A percentile compares a stretch with the other conserved stretches of the same genome.
phyloP scores from a whole-genome alignment of 2,329 filamentous ascomycete species.

The Huntiella moniliformis region DNA sequence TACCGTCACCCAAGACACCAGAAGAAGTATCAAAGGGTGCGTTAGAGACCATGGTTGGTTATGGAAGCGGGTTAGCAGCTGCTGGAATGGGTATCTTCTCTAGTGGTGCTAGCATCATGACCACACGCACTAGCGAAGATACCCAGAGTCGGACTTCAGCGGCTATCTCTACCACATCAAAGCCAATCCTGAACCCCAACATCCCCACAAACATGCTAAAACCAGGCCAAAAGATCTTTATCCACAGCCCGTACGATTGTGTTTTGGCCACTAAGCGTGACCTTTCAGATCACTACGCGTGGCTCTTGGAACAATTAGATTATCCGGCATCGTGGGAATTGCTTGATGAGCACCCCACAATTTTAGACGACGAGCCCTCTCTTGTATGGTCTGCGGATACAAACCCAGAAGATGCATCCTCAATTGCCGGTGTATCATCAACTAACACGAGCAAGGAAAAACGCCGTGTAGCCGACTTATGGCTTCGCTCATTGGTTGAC shows the following conservation, averaged over 20 bases:
- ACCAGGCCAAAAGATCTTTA: constrained; percentile 57
- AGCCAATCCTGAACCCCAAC: constrained; percentile 14
- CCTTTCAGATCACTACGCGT: constrained; percentile 64
- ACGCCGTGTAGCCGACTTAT: constrained; percentile 73
- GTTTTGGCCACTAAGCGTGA: constrained; percentile 82
- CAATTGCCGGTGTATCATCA: constrained; percentile 18
- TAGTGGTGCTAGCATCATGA: constrained; percentile 60
- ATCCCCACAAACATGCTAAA: constrained; percentile 34
- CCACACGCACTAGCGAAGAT: constrained; percentile 41
- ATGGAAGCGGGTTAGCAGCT: constrained; percentile 70
- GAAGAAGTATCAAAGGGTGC: constrained; percentile 40
- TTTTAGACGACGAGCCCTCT: constrained; percentile 29
- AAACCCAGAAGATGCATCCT: constrained; percentile 23
- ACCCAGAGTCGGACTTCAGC: constrained; percentile 18
- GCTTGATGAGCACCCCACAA: constrained; percentile 71
- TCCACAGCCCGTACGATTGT: constrained; percentile 92
- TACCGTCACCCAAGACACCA: constrained; percentile 47
- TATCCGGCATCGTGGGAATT: constrained; percentile 81
- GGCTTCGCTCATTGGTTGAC: constrained; percentile 72
- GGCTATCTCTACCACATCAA: constrained; percentile 17
- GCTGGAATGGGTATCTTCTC: constrained; percentile 64
- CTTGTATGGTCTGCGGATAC: constrained; percentile 28
- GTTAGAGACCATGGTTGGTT: constrained; percentile 54
- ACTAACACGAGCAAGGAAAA: constrained; percentile 54
- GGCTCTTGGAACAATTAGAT: constrained; percentile 64